Percentiles rank a stretch among this genome's conserved stretches.
Conservation (phyloP, 2,329 filamentous ascomycete genomes). For the Fusarium brachygibbosum region DNA sequence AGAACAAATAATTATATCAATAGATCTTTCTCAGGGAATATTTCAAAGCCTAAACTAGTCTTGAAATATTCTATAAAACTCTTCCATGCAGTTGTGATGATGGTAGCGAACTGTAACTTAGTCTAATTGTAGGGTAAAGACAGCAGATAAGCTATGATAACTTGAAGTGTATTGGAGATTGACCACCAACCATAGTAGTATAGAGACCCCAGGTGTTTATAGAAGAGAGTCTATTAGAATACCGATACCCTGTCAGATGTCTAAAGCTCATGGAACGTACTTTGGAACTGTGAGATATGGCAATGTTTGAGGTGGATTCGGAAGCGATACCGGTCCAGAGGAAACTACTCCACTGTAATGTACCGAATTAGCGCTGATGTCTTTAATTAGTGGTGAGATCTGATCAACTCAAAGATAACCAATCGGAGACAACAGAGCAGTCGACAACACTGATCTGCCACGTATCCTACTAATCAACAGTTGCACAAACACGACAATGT, state of each 20-base stretch:
- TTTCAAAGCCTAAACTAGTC: background rate
- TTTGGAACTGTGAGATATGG: too few species aligned
- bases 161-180: too few species aligned
- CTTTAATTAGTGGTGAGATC: background rate
- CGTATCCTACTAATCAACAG: background rate
- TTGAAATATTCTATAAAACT: background rate
- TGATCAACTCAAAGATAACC: background rate
- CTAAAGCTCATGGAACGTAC: too few species aligned
- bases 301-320: background rate
- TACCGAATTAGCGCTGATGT: background rate
- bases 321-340: slow-evolving; percentile 6
- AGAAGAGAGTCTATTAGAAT: too few species aligned
- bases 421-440: background rate
- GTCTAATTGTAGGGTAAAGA: background rate
- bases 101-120: background rate
- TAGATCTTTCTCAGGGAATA: background rate
- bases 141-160: too few species aligned
- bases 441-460: background rate
- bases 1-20: background rate
- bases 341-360: background rate
- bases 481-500: background rate
- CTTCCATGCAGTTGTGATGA: background rate
- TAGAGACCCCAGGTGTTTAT: too few species aligned
- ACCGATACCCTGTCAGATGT: too few species aligned
- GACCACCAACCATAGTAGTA: too few species aligned